Evolutionary conservation across 148 eudicot species (phyloP), one percentile per base, ranked within the genome.

Genomic region (Arctostaphylos glauca): DNA sequence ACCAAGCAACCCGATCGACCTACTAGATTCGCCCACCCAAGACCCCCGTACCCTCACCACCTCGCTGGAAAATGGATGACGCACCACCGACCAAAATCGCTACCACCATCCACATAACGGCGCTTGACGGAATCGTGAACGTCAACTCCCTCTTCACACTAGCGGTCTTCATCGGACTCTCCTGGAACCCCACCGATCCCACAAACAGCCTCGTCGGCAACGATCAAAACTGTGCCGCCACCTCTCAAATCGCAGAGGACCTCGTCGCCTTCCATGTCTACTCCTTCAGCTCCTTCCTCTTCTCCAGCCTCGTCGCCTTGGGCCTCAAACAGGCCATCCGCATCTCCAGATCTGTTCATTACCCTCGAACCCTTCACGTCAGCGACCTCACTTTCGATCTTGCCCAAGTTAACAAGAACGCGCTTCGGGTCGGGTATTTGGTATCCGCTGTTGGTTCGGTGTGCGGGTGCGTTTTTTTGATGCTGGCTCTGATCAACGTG

Each of bases 271-370:
- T 88, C 85, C 95, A 94, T 76, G 95, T 94, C 18, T 92, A 89
- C 91, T 94, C 98, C n/a, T 92, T 94, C 88, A 84, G 91, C 62
- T 91, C 88, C 77, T 94, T 94, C 89, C 90, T 94, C 79, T 94
- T 92, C 84, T 94, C 98, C 5, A 90, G 92, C 82, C 89, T 94
- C 75, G 85, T 92, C 9, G 98, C 98, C 0, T 74, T 90, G 16
- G 92, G 88, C 48, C 92, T 94, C 71, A 94, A 94, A 52, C 94
- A 91, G 80, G 95, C 90, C 21, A 85, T 94, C 75, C 90, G 94
- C 9, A 86, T 93, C 86, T 86, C 91, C 54, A 62, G 77, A 53
- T 81, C 83, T 23, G 72, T 84, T 76, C 88, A 86, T 49, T 58
- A 85, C 12, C 83, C 87, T 14, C 86, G 92, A 73, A 68, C 82